Evolutionary conservation across 306 rosid genomes (phyloP), one percentile per base, ranked within the genome.

Genomic region (Prunus dulcis): DNA sequence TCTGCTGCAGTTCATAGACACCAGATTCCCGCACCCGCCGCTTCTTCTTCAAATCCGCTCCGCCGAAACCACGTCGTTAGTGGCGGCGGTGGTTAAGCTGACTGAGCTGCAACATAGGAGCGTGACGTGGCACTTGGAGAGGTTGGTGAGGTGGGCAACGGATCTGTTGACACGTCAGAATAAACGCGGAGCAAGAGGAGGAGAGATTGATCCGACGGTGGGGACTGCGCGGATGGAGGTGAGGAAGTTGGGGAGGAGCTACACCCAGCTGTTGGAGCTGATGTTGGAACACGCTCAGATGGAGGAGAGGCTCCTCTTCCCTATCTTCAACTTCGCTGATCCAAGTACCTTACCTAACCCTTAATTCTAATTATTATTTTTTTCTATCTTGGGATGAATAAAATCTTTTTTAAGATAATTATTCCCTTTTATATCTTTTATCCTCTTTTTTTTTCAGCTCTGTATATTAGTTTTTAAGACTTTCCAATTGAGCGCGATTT

Each of bases 261-360:
- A 93, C 78, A 89, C 97, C 43, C 91, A 91, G 85, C 57, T 93
- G 71, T 79, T 89, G 72, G 96, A 93, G 46, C 47, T 93, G 69
- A 82, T 93, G 96, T 74, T 93, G 82, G 98, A 93, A 34, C 98
- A 93, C 76, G 98, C 97, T 32, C 93, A 84, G 79, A 91, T 93
- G 96, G 98, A 93, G 67, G 98, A 93, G 78, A 86, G 81, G 57
- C 72, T 93, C 25, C 82, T 91, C n/a, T 93, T 93, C 76, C 98
- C 98, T 22, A 72, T 93, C 75, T 81, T 93, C 70, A 93, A 93
- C 51, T 68, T 7, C 52, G 94, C 94, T 51, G 98, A 93, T 86
- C 86, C 90, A 85, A 96, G 98, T 92, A 66, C 13, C 4, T 11
- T 15, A 14, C 13, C 2, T 51, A 14, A 11, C 11, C n/a, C 0